Conservation (phyloP, 345 rosid species). For the Populus simonii region DNA sequence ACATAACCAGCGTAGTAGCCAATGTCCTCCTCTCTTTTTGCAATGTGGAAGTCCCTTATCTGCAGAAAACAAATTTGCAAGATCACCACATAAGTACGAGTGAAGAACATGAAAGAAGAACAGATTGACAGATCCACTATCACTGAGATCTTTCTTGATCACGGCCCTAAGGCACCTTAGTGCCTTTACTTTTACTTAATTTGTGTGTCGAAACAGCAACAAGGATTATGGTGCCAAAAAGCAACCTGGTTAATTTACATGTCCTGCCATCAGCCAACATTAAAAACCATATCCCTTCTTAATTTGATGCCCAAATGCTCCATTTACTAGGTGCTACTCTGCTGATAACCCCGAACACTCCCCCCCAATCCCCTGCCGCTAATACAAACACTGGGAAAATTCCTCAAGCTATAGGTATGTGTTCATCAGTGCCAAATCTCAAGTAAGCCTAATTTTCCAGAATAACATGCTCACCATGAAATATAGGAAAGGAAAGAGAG, state of each 20-base stretch:
- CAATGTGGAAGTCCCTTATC: constrained; percentile 60
- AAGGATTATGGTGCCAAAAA: neutral
- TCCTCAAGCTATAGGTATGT: neutral
- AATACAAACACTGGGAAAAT: too few relatives aligned
- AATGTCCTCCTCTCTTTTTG: constrained; percentile 66
- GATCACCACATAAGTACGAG: neutral
- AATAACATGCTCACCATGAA: constrained; percentile 54
- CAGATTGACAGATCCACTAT: neutral
- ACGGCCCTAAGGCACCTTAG: neutral
- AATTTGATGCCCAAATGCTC: neutral
- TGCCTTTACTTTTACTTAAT: neutral
- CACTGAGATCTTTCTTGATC: neutral
- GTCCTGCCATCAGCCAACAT: neutral
- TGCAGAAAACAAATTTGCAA: constrained; percentile 17
- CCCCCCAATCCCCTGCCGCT: neutral
- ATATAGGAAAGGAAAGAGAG: constrained; percentile 78
- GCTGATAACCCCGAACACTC: neutral
- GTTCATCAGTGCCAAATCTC: neutral
- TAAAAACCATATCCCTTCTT: neutral
- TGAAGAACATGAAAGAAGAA: neutral
- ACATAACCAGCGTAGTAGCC: constrained; percentile 74
- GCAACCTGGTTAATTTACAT: neutral
- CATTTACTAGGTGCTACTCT: neutral
- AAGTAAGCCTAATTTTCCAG: neutral
- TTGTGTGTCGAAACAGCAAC: neutral